A percentile compares a stretch with the other conserved stretches of the same genome.
Evolutionary conservation across 495 filamentous ascomycete genomes (phyloP).

Genomic region (Daldinia decipiens): DNA sequence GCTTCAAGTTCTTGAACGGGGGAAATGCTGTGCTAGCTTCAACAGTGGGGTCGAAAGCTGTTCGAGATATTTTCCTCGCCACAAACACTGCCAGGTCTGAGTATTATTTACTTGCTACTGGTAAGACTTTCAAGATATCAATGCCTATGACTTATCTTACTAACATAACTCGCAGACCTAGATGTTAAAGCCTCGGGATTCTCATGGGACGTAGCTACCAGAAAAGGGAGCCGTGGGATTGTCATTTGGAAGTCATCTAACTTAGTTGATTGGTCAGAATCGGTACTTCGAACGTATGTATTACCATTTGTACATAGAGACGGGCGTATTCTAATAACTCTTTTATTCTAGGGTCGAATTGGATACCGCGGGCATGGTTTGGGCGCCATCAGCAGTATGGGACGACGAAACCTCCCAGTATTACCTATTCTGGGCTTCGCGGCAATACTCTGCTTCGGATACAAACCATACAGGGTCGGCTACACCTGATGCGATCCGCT

Average conservation of each 20-base stretch:
- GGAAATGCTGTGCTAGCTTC: constrained; percentile 50
- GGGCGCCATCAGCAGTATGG: constrained; percentile 55
- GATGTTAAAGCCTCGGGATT: constrained; percentile 38
- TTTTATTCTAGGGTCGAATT: constrained; percentile 43
- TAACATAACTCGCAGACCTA: constrained; percentile 20
- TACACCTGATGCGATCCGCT: constrained; percentile 43
- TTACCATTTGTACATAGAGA: not conserved
- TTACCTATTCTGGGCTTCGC: constrained; percentile 51
- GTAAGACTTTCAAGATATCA: constrained; percentile 7
- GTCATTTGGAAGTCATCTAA: constrained; percentile 54
- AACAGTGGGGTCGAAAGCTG: constrained; percentile 49
- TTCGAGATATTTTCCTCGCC: constrained; percentile 50
- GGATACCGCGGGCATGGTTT: constrained; percentile 54
- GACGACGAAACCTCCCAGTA: constrained; percentile 48
- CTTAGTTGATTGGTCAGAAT: constrained; percentile 47
- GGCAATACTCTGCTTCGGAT: constrained; percentile 43
- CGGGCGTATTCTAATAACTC: not conserved
- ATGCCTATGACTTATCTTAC: not conserved
- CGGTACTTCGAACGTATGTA: constrained; percentile 27
- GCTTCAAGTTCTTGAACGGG: constrained; percentile 48
- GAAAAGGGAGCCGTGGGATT: constrained; percentile 49
- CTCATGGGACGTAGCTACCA: constrained; percentile 52
- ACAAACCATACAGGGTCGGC: constrained; percentile 40
- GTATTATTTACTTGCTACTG: constrained; percentile 38
- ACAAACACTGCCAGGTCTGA: constrained; percentile 46